A percentile compares a stretch with the other conserved stretches of the same genome.
These are phyloP conservation scores for Trypanosoma rangeli DNA, from an alignment of 208 protist species.

Conservation along the genomic window DNA sequence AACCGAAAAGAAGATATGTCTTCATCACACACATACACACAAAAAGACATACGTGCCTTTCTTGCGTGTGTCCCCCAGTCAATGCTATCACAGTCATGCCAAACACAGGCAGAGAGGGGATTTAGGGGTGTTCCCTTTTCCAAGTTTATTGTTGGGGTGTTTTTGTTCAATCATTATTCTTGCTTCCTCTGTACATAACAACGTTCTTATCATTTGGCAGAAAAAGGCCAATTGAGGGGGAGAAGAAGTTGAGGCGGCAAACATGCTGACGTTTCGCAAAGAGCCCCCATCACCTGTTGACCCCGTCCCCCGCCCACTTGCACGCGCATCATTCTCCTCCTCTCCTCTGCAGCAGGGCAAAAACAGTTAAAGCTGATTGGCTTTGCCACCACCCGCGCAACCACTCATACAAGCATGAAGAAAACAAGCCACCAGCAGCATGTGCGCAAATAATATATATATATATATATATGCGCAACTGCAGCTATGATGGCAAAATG, in stretches of 20 bases:
- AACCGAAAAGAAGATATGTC: not conserved
- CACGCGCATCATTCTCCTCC: no score
- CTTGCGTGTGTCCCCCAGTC: not conserved
- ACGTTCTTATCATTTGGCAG: not conserved
- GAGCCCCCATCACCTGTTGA: not conserved
- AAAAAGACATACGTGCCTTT: not conserved
- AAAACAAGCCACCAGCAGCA: not conserved
- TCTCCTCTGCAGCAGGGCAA: not conserved
- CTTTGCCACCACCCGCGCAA: not conserved
- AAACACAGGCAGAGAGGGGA: not conserved
- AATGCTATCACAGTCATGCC: not conserved
- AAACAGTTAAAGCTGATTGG: not conserved
- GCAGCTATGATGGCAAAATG: not conserved
- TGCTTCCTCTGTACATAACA: not conserved
- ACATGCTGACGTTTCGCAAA: not conserved
- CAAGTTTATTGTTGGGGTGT: not conserved
- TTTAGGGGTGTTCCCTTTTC: no score
- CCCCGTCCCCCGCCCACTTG: conserved; percentile 1
- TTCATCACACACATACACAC: not conserved
- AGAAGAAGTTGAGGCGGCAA: conserved; percentile 3
- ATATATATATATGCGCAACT: conserved; percentile 11
- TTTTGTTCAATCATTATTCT: not conserved
- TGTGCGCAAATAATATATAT: conserved; percentile 3
- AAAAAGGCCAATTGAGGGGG: not conserved
- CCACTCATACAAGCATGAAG: no score